Evolutionary conservation across 768 basidiomycete genomes (phyloP), one percentile per base, ranked within the genome.

Genomic region (Boletus subcaerulescens): DNA sequence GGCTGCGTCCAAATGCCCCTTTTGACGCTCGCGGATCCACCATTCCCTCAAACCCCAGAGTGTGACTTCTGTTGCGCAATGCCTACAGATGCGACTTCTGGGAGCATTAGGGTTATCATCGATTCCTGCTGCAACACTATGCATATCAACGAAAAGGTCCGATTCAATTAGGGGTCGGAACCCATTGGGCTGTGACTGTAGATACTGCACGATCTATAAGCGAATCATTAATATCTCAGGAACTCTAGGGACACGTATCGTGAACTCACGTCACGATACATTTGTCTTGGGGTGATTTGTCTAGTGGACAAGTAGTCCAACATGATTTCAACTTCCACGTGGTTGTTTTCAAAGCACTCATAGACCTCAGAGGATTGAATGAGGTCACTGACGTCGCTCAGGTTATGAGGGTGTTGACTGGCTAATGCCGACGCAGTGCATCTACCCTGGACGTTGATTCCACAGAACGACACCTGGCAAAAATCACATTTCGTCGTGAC

Each of bases 401-500:
- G 73, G 26, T 80, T 85, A 53, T 91, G 85, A 3, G 86, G 89
- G 15, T 88, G 82, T 58, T 90, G 88, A 1, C 75, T 64, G 20
- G 70, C 54, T 13, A 92, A 67, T 14, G 80, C 74, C 17, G 78
- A 69, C 1, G 90, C 87, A 45, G 78, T 65, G 66, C 91, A 93
- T 45, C 91, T 84, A 15, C 80, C 81, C 52, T 83, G 89, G 22
- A 93, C 80, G 45, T 81, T 82, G 55, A 93, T 83, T 11, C 91
- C 91, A 64, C 91, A 93, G 69, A 93, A 93, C 2, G 78, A 87
- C 9, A 89, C 83, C 55, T 85, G 83, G 60, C 91, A 93, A 58
- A 93, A 80, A 66, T 92, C 91, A 64, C 91, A 93, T 70, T 82
- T 86, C 24, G 88, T 81, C n/a, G 91, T 90, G 32, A 82, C 71